Percentiles rank a stretch among this genome's conserved stretches.
phyloP scores from a whole-genome alignment of 2,329 filamentous ascomycete species.

The Colletotrichum truncatum region DNA sequence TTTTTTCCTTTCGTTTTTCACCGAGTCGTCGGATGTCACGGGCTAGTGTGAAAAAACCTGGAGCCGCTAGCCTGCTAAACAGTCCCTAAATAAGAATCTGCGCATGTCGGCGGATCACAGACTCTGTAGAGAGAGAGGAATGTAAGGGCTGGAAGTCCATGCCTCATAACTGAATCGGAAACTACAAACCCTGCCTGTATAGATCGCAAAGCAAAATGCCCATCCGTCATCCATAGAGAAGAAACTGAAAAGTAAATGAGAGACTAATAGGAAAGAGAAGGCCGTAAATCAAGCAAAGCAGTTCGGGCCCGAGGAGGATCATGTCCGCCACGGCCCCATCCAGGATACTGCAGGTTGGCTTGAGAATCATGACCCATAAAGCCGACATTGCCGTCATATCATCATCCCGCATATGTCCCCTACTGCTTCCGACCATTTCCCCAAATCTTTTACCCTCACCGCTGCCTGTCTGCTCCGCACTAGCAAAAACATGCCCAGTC shows the following conservation, averaged over 20 bases:
- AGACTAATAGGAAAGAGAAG: background rate
- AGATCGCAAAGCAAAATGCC: background rate
- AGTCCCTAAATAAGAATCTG: background rate
- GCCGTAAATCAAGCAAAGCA: background rate
- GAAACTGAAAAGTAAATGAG: background rate
- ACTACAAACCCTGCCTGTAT: background rate
- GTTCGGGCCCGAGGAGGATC: background rate
- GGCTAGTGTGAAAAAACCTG: background rate
- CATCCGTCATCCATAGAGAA: background rate
- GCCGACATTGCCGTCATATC: constrained; percentile 22
- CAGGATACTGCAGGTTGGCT: background rate
- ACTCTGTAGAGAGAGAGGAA: background rate
- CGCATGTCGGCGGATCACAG: background rate
- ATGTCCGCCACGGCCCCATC: background rate
- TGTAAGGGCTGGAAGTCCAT: background rate
- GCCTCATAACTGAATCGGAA: constrained; percentile 1
- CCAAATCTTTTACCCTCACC: constrained; percentile 13
- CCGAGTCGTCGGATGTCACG: background rate
- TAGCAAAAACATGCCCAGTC: constrained; percentile 11
- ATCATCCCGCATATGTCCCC: constrained; percentile 24
- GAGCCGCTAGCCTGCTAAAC: background rate
- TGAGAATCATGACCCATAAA: background rate
- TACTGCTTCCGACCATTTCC: background rate
- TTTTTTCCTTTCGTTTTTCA: no score
- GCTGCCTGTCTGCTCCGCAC: constrained; percentile 7